Evolutionary conservation across 225 moss, liverwort and hornwort genomes (phyloP).

Genomic region (Pseudisothecium myosuroides): DNA sequence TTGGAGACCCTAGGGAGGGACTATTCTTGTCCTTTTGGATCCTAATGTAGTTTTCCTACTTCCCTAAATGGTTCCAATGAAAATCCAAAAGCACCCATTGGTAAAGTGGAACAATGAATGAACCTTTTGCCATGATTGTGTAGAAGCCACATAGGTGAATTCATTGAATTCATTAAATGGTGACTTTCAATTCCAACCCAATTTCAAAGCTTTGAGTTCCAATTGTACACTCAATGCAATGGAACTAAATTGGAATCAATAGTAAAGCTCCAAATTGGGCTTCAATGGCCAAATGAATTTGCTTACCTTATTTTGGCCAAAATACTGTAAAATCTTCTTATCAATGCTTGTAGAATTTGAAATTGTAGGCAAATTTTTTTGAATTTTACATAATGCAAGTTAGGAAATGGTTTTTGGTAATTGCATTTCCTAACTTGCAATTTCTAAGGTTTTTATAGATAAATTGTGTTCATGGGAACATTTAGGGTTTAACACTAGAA

Average conservation of each 20-base stretch:
- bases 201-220: neutral
- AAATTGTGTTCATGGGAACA: neutral
- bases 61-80: neutral
- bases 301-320: neutral
- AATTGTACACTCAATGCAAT: neutral
- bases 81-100: neutral
- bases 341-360: neutral
- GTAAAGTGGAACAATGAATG: neutral
- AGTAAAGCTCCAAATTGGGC: rapidly evolving
- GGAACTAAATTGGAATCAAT: rapidly evolving
- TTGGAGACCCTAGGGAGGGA: neutral
- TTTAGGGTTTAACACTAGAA: rapidly evolving
- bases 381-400: neutral
- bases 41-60: rapidly evolving
- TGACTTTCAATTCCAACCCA: neutral
- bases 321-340: neutral
- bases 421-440: no score
- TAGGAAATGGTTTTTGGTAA: rapidly evolving
- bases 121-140: neutral
- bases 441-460: neutral
- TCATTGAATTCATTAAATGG: neutral
- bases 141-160: neutral
- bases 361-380: rapidly evolving
- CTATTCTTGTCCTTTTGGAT: neutral
- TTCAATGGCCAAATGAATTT: neutral